Base-by-base conservation (phyloP, 352 stramenopile genomes). In the Pythium phragmitis region DNA sequence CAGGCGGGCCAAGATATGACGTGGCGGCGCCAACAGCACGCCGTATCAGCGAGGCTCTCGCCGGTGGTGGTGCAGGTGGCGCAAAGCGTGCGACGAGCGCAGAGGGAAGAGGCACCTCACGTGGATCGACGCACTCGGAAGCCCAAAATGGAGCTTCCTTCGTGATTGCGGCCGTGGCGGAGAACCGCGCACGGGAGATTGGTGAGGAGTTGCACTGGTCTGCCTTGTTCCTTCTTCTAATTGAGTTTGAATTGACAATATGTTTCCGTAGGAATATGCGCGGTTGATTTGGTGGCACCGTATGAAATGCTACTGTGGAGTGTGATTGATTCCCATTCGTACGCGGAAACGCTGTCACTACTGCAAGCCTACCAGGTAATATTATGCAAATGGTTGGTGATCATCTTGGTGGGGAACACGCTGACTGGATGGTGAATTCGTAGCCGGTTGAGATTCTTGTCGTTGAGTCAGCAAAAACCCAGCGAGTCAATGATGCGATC, bases 391-490 rank as follows among this genome's bases (percentile, higher is more conserved):
- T 46, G 7, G 13, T 0, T 46, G 13, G 13, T 19, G 39, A n/a
- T n/a, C 13, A 46, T 46, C 39, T 46, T 46, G 39, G 16, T 14
- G 39, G 17, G 16, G 16, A 16, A 17, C 7, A 5, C 13, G 14
- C 47, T 57, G 19, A 52, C 30, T 50, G 17, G 23, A 34, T 34
- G 23, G 16, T 48, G 36, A 26, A 13, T 49, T n/a, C 12, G 16
- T 39, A 93, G 85, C 85, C 85, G 21, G 72, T 86, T 19, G 85
- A 93, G 61, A 85, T 93, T 47, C 73, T 93, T 14, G 78, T 93
- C 12, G 79, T 88, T 9, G 81, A 93, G 52, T 73, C 77, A 4
- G 66, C 63, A 13, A 88, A 88, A 54, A 57, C 75, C 7, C 70
- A 74, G 39, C 83, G 78, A 57, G 79, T 93, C 34, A 91, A 91